Base-by-base conservation (phyloP, 2,329 filamentous ascomycete species). In the Aspergillus ochraceoroseus region DNA sequence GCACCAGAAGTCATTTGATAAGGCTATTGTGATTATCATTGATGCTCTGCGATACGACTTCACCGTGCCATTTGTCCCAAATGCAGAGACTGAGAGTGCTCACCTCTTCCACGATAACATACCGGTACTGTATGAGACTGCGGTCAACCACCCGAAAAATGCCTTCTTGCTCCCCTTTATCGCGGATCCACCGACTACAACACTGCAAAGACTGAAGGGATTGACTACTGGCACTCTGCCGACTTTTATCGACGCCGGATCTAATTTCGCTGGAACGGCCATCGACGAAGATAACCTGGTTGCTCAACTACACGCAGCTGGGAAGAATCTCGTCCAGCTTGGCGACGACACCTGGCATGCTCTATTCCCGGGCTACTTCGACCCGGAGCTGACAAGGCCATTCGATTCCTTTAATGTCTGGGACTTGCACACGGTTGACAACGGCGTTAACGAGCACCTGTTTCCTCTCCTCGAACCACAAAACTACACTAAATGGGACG, bases 401-500 rank as follows among this genome's bases (percentile, higher is more conserved):
- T 98, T 95, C 63, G 90, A 96, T 62, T 96, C 90, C 47, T 94
- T 98, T 70, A 95, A 96, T 58, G 92, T 96, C 5, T 95, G 88
- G 87, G 92, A 98, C 63, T 67, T 98, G 55, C 88, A 96, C 63
- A 96, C 92, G 0, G 86, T 98, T 2, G 92, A 98, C 60, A 90
- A 95, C 57, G 92, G 92, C 1, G 92, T 98, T 15, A 84, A 83
- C 8, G 85, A 94, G 53, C 85, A 96, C 65, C 80, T 98, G 5
- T 65, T 68, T 42, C 92, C 92, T 1, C 73, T 96, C 2, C 66
- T 98, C 48, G 73, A 82, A 33, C 64, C 77, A 1, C 71, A 76
- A 33, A 80, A 80, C 58, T 73, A 75, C 36, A 75, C 69, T 4
- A 76, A 85, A 41, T 98, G 92, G 92, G 90, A 98, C 66, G 72